phyloP scores from a whole-genome alignment of 805 yeast genomes.

The Wickerhamiella sorbophila region DNA sequence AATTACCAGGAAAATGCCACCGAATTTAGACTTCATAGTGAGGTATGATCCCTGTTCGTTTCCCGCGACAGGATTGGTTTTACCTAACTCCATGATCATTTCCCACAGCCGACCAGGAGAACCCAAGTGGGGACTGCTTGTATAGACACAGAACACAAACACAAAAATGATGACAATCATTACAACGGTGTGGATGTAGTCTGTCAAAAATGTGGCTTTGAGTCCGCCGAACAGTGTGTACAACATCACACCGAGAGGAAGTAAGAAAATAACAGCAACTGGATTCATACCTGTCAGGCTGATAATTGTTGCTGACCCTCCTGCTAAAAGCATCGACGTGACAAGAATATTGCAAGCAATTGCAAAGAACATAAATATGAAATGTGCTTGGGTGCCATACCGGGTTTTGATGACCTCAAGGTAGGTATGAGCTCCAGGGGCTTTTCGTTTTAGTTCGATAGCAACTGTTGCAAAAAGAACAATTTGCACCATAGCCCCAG shows the following conservation, averaged over 20 bases:
- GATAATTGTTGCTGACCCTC: slow-evolving; percentile 72
- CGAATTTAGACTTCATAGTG: slow-evolving; percentile 74
- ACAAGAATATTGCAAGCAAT: slow-evolving; percentile 78
- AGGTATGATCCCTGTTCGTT: slow-evolving; percentile 77
- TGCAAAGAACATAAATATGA: slow-evolving; percentile 50
- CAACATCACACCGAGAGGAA: slow-evolving; percentile 66
- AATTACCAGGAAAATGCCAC: slow-evolving; percentile 82
- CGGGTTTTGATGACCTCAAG: slow-evolving; percentile 70
- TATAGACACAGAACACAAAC: slow-evolving; percentile 70
- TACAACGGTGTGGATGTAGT: slow-evolving; percentile 68
- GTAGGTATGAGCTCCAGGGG: slow-evolving; percentile 87
- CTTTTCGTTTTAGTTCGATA: slow-evolving; percentile 73
- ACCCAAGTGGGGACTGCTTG: slow-evolving; percentile 55
- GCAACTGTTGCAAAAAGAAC: slow-evolving; percentile 76
- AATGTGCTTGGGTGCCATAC: slow-evolving; percentile 67
- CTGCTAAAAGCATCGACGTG: slow-evolving; percentile 82
- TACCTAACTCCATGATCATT: slow-evolving; percentile 40
- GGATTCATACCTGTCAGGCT: slow-evolving; percentile 74
- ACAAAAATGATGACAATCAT: slow-evolving; percentile 61
- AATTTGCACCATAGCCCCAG: slow-evolving; percentile 86
- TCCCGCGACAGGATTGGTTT: slow-evolving; percentile 52
- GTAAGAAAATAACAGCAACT: slow-evolving; percentile 66
- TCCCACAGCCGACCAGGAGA: slow-evolving; percentile 77
- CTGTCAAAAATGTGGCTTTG: slow-evolving; percentile 69
- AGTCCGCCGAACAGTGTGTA: slow-evolving; percentile 73